Evolutionary conservation across 2,329 filamentous ascomycete species (phyloP).

Genomic region (Colletotrichum neosansevieriae): DNA sequence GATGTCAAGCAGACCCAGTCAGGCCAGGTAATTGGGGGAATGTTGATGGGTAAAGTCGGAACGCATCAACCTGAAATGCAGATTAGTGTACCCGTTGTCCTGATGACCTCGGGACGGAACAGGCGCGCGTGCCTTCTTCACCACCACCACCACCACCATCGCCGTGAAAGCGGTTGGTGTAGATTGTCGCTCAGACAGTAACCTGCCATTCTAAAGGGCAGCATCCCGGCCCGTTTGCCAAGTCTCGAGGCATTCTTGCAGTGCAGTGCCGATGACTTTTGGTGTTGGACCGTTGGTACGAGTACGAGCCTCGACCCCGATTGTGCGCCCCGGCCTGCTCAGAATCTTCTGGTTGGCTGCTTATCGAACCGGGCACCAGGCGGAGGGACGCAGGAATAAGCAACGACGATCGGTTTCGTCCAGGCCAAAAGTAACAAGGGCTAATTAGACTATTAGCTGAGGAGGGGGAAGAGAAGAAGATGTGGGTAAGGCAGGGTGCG

Average conservation of each 20-base stretch:
- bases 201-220: background rate
- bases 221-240: background rate
- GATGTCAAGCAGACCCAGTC: conserved; percentile 7
- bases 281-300: background rate
- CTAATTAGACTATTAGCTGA: conserved; percentile 28
- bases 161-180: background rate
- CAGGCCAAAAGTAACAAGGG: conserved; percentile 13
- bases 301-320: conserved; percentile 9
- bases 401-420: conserved; percentile 22
- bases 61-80: conserved; percentile 16
- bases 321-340: background rate
- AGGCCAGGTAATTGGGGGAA: background rate
- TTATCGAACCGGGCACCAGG: conserved; percentile 17
- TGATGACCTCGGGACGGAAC: background rate
- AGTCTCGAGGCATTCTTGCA: conserved; percentile 1
- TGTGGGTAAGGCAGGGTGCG: background rate
- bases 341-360: background rate
- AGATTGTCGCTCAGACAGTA: conserved; percentile 17
- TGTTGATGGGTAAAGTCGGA: conserved; percentile 1
- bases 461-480: conserved; percentile 6
- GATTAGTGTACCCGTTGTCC: background rate
- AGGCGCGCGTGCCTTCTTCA: background rate
- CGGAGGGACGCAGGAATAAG: conserved; percentile 31
- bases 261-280: background rate
- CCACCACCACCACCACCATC: background rate